These are phyloP conservation scores for Erythrophleum fordii DNA, from an alignment of 306 rosid species.

Conservation along the genomic window DNA sequence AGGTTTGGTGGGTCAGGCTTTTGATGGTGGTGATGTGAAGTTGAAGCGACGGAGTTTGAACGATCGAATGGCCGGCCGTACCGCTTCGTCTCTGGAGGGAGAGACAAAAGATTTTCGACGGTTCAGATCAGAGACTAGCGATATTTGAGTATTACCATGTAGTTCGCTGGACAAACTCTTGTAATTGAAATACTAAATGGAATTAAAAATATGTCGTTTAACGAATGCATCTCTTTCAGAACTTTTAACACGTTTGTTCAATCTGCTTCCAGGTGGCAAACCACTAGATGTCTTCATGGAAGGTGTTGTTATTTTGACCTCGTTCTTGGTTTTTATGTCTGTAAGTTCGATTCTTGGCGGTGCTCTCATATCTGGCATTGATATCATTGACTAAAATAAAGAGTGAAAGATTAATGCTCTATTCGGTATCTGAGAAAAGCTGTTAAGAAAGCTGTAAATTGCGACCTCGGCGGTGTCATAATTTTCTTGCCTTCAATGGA, in stretches of 20 bases:
- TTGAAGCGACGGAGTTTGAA: slow-evolving; percentile 44
- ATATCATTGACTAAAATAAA: too few relatives aligned
- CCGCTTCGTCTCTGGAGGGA: slow-evolving; percentile 45
- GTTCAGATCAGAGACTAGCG: slow-evolving; percentile 39
- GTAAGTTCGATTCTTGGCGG: background rate
- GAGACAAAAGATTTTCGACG: slow-evolving; percentile 39
- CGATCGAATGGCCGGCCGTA: slow-evolving; percentile 51
- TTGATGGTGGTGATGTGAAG: slow-evolving; percentile 47
- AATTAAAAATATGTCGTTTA: background rate
- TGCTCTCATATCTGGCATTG: background rate
- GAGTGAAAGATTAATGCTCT: background rate
- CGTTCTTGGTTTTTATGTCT: too few relatives aligned
- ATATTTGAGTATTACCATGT: slow-evolving; percentile 17
- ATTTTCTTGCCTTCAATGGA: background rate
- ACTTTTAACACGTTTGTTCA: background rate
- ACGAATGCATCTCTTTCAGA: background rate
- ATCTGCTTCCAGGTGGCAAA: too few relatives aligned
- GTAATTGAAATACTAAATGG: background rate
- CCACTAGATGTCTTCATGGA: background rate
- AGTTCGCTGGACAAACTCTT: background rate
- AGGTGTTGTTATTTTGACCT: background rate
- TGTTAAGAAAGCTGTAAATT: too few relatives aligned
- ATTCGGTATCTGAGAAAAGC: background rate
- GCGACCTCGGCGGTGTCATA: too few relatives aligned
- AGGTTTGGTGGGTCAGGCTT: slow-evolving; percentile 55